Percentiles rank a stretch among this genome's conserved stretches.
Evolutionary conservation across 2,329 filamentous ascomycete genomes (phyloP).

Genomic region (Clarireedia paspali): DNA sequence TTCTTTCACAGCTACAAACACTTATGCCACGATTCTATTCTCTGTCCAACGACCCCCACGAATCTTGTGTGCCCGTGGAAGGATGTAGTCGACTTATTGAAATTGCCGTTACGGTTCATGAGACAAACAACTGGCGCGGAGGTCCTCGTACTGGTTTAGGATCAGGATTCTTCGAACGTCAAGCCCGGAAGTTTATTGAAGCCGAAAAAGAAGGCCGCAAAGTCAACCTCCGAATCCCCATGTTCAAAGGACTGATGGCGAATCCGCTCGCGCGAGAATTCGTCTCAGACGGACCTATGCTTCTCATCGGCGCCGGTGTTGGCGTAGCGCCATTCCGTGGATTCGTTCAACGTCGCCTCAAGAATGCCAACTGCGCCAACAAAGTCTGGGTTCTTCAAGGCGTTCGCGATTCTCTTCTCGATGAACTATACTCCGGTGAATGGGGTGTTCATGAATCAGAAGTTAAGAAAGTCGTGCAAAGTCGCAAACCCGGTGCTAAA

Average conservation of each 20-base stretch:
- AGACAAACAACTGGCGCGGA: conserved; percentile 69
- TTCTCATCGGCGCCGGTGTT: conserved; percentile 92
- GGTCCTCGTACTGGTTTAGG: conserved; percentile 75
- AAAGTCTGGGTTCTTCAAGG: conserved; percentile 97
- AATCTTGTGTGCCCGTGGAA: conserved; percentile 33
- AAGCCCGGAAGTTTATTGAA: conserved; percentile 65
- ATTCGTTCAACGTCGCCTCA: conserved; percentile 88
- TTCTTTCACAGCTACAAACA: conserved; percentile 74
- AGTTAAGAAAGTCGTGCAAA: conserved; percentile 75
- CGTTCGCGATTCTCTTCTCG: conserved; percentile 85
- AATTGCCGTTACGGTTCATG: conserved; percentile 94
- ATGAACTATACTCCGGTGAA: conserved; percentile 94
- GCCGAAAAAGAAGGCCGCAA: conserved; percentile 54
- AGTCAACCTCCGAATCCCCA: conserved; percentile 70
- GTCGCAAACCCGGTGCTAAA: conserved; percentile 46
- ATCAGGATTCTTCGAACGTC: conserved; percentile 86
- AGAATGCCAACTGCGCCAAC: conserved; percentile 93
- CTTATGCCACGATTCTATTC: conserved; percentile 99
- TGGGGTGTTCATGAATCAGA: conserved; percentile 90
- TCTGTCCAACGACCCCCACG: conserved; percentile 88
- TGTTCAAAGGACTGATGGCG: conserved; percentile 98
- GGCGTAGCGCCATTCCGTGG: conserved; percentile 96
- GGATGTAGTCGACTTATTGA: conserved; percentile 74
- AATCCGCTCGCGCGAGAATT: conserved; percentile 93
- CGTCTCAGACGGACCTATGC: conserved; percentile 90